A percentile compares a stretch with the other conserved stretches of the same genome.
Conservation (phyloP, 352 stramenopile species). For the Phytophthora pluvialis region DNA sequence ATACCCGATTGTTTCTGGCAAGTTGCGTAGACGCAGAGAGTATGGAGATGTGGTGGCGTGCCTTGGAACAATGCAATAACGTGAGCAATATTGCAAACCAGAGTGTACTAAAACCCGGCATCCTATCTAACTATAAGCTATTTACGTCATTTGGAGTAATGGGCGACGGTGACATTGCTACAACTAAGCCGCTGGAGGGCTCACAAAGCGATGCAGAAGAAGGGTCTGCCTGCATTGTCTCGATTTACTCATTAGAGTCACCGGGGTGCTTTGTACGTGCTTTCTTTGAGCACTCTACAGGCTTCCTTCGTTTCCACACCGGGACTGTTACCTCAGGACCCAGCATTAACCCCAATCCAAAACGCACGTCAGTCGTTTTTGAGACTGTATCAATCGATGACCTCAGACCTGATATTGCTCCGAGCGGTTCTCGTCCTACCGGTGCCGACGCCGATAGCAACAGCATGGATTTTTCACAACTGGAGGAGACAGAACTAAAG, state of each 20-base stretch:
- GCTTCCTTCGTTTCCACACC: conserved; percentile 71
- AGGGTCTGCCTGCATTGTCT: conserved; percentile 70
- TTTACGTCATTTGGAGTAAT: conserved; percentile 24
- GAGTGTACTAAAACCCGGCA: neutral
- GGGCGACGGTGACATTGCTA: neutral
- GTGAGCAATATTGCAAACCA: conserved; percentile 33
- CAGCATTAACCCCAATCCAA: conserved; percentile 63
- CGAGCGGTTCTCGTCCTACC: neutral
- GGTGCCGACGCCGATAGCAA: neutral
- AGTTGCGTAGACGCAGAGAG: conserved; percentile 31
- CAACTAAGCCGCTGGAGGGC: neutral
- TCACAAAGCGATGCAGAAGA: conserved; percentile 32
- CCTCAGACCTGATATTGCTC: conserved; percentile 25
- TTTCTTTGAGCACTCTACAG: conserved; percentile 78
- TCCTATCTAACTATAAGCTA: conserved; percentile 3
- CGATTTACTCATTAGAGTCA: conserved; percentile 72
- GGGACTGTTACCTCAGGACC: conserved; percentile 52
- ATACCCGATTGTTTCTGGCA: conserved; percentile 48
- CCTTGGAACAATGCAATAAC: conserved; percentile 57
- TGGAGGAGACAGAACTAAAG: conserved; percentile 31
- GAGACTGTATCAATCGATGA: conserved; percentile 66
- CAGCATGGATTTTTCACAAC: neutral
- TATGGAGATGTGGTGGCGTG: conserved; percentile 67
- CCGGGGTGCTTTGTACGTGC: conserved; percentile 69
- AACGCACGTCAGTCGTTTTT: conserved; percentile 62